phyloP scores from a whole-genome alignment of 345 rosid genomes.

The Brassica rapa region DNA sequence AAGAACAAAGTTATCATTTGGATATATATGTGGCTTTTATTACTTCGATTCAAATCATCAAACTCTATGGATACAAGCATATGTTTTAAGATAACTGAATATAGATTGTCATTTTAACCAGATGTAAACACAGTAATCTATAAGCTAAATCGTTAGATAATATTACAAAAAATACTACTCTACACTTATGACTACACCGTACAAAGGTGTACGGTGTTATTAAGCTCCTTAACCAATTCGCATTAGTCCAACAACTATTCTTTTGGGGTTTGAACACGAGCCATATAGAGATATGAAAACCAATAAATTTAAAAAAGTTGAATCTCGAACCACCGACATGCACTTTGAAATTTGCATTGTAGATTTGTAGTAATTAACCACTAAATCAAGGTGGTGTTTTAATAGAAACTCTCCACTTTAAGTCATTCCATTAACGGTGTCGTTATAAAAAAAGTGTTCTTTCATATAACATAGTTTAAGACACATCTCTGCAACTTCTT shows the following conservation, averaged over 20 bases:
- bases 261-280: neutral
- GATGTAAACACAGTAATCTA: neutral
- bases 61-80: neutral
- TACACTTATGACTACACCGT: neutral
- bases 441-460: slow-evolving; percentile 5
- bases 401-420: neutral
- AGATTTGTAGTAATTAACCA: neutral
- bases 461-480: neutral
- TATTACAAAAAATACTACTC: neutral
- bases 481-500: neutral
- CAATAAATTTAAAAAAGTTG: neutral
- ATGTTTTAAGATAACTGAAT: neutral
- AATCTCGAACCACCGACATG: slow-evolving; percentile 31
- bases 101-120: neutral
- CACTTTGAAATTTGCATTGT: neutral
- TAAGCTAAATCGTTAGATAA: neutral
- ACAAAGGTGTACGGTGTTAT: neutral
- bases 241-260: neutral
- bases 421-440: slow-evolving; percentile 13
- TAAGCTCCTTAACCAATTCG: neutral
- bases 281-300: neutral
- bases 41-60: neutral
- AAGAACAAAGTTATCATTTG: neutral
- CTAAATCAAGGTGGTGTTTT: neutral
- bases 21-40: neutral